Evolutionary conservation across 139 green algal genomes (phyloP).

Genomic region (Volvox africanus): DNA sequence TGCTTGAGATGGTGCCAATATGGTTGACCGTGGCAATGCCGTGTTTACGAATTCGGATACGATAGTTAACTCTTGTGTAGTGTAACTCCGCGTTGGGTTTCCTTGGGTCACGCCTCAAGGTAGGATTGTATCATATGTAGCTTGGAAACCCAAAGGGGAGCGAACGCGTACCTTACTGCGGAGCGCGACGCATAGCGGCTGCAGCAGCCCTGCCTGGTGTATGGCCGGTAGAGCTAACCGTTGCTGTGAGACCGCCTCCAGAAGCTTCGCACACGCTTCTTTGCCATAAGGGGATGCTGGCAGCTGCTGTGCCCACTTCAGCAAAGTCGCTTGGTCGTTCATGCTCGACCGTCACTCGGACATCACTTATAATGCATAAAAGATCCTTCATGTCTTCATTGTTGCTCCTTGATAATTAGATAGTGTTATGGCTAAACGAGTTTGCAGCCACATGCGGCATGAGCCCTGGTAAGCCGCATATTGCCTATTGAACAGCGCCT

Average conservation of each 20-base stretch:
- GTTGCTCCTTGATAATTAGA: background rate
- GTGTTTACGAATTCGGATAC: too few species aligned
- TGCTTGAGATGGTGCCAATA: too few species aligned
- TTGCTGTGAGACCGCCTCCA: conserved; percentile 38
- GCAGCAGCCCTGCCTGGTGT: conserved; percentile 16
- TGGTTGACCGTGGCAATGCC: too few species aligned
- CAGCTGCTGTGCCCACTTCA: conserved; percentile 33
- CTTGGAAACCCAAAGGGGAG: too few species aligned
- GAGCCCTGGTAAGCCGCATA: too few species aligned
- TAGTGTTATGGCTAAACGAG: too few species aligned
- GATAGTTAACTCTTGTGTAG: too few species aligned
- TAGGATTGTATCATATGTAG: too few species aligned
- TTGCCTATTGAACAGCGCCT: too few species aligned
- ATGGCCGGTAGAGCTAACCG: conserved; percentile 2
- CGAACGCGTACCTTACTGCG: conserved; percentile 12
- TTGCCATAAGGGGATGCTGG: background rate
- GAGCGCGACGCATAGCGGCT: conserved; percentile 24
- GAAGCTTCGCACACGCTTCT: background rate
- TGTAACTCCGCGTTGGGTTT: too few species aligned
- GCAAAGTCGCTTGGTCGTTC: conserved; percentile 32
- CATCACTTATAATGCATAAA: background rate
- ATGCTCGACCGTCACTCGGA: background rate
- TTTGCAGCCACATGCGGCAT: too few species aligned
- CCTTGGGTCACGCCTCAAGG: too few species aligned
- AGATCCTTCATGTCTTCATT: background rate